phyloP scores from a whole-genome alignment of 176 grass and related monocot species.

The Juncus effusus region DNA sequence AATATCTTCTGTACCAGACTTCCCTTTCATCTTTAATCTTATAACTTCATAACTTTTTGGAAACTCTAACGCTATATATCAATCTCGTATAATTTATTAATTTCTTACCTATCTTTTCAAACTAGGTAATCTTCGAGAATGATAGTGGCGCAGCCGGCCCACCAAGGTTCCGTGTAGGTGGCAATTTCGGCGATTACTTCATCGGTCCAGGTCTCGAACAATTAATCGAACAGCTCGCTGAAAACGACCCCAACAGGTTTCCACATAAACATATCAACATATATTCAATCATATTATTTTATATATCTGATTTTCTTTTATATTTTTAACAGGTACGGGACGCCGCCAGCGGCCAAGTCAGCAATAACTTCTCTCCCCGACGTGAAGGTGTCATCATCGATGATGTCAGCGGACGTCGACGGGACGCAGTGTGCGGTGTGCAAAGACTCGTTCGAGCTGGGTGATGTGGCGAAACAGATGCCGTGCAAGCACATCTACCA shows the following conservation, averaged over 20 bases:
- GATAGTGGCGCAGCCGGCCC: constrained; percentile 33
- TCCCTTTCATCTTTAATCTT: no score
- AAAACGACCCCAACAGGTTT: constrained; percentile 84
- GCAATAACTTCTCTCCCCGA: constrained; percentile 49
- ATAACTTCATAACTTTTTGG: no score
- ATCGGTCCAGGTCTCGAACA: constrained; percentile 87
- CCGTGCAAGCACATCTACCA: constrained; percentile 97
- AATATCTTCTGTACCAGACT: no score
- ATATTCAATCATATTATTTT: neutral
- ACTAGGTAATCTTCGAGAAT: constrained; percentile 47
- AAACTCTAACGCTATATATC: no score
- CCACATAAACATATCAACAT: constrained; percentile 1
- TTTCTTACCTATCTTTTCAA: neutral
- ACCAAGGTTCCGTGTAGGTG: constrained; percentile 34
- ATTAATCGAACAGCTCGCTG: constrained; percentile 87
- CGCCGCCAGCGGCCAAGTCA: constrained; percentile 74
- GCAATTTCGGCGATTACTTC: constrained; percentile 87
- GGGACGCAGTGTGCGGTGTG: constrained; percentile 80
- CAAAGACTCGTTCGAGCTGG: constrained; percentile 82
- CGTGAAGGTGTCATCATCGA: constrained; percentile 45
- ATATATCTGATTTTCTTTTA: no score
- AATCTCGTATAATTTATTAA: neutral
- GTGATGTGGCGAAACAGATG: constrained; percentile 75
- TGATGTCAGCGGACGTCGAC: constrained; percentile 47
- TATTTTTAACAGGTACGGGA: constrained; percentile 44